phyloP scores from a whole-genome alignment of 228 moss, liverwort and hornwort genomes.

The Sphagnum magellanicum region DNA sequence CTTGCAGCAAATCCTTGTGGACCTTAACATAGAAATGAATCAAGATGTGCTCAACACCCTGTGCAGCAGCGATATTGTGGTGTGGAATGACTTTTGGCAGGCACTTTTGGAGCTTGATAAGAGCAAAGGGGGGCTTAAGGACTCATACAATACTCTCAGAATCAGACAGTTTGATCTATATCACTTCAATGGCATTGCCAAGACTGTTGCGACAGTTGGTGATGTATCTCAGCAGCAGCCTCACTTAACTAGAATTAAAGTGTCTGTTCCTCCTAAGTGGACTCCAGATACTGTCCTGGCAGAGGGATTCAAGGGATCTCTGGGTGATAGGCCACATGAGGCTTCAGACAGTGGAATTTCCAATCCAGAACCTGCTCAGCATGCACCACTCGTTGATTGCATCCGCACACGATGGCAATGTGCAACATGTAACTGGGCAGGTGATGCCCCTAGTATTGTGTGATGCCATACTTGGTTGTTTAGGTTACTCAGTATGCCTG shows the following conservation, averaged over 20 bases:
- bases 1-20: constrained; percentile 28
- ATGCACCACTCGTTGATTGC: constrained; percentile 51
- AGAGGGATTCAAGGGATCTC: constrained; percentile 20
- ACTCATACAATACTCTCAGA: constrained; percentile 12
- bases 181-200: constrained; percentile 98
- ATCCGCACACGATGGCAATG: constrained; percentile 48
- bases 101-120: constrained; percentile 29
- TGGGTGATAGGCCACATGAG: not conserved
- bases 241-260: constrained; percentile 62
- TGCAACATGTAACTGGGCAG: constrained; percentile 45
- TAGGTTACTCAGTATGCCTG: too few species aligned
- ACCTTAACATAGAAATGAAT: constrained; percentile 39
- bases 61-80: constrained; percentile 82
- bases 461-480: constrained; percentile 6
- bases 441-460: constrained; percentile 50
- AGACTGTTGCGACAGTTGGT: constrained; percentile 73
- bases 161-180: constrained; percentile 39
- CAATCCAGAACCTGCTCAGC: constrained; percentile 38
- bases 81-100: constrained; percentile 62
- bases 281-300: constrained; percentile 41
- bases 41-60: constrained; percentile 33
- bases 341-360: constrained; percentile 6
- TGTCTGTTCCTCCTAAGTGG: constrained; percentile 86
- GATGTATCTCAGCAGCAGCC: constrained; percentile 75
- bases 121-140: constrained; percentile 61